phyloP scores from a whole-genome alignment of 2,329 filamentous ascomycete genomes.

The Sphaerulina musiva region DNA sequence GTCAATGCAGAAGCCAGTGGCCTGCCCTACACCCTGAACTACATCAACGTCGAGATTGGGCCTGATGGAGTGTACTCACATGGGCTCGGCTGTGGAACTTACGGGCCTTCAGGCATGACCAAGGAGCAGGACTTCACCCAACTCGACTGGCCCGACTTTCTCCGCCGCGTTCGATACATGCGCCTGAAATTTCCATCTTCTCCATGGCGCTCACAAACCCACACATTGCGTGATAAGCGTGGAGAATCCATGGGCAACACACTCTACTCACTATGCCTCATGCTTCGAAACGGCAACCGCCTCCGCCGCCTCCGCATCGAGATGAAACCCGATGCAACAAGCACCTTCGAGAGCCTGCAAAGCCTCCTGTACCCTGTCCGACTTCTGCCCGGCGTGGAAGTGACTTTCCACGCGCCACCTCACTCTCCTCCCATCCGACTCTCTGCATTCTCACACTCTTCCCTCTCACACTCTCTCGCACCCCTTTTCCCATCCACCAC shows the following conservation, averaged over 20 bases:
- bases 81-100: slow-evolving; percentile 6
- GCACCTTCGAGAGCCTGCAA: not conserved
- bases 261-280: slow-evolving; percentile 5
- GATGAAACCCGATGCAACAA: not conserved
- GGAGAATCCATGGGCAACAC: not conserved
- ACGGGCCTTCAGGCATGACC: not conserved
- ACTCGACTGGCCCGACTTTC: slow-evolving; percentile 9
- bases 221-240: not conserved
- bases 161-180: slow-evolving; percentile 11
- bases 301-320: not conserved
- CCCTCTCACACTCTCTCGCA: too few relatives aligned
- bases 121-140: not conserved
- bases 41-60: slow-evolving; percentile 41
- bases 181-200: slow-evolving; percentile 1
- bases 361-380: not conserved
- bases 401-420: too few relatives aligned
- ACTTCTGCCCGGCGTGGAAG: not conserved
- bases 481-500: not conserved
- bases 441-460: too few relatives aligned
- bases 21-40: slow-evolving; percentile 43
- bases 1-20: slow-evolving; percentile 37
- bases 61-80: slow-evolving; percentile 11
- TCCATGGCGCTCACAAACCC: too few relatives aligned
- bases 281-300: not conserved
- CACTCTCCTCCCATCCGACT: too few relatives aligned